Evolutionary conservation across 169 alveolate species (phyloP).

Genomic region (Plasmodium vinckei): DNA sequence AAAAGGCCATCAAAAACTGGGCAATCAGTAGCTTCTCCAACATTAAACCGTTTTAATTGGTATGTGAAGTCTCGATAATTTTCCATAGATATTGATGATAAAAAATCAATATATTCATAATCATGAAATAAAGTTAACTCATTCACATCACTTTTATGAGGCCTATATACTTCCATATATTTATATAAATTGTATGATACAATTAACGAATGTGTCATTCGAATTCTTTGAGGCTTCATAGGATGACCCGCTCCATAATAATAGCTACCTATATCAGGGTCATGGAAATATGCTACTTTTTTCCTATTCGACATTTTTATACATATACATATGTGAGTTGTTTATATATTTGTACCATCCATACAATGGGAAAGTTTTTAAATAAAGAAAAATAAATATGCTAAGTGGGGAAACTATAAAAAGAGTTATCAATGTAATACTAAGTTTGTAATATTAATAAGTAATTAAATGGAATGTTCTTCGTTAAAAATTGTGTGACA

Average conservation of each 20-base stretch:
- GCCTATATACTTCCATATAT: slow-evolving; percentile 96
- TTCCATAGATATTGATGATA: slow-evolving; percentile 88
- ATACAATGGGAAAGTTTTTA: not conserved
- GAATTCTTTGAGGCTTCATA: slow-evolving; percentile 99
- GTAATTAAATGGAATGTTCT: too few relatives aligned
- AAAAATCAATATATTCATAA: slow-evolving; percentile 93
- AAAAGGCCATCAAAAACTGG: slow-evolving; percentile 98
- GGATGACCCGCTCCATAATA: slow-evolving; percentile 99
- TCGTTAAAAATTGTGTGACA: too few relatives aligned
- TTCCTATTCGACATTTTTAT: slow-evolving; percentile 78
- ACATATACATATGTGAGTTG: not conserved
- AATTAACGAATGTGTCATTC: slow-evolving; percentile 98
- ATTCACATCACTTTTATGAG: slow-evolving; percentile 96
- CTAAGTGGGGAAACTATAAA: not conserved
- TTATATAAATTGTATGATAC: slow-evolving; percentile 96
- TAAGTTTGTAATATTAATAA: too few relatives aligned
- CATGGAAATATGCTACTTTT: slow-evolving; percentile 93
- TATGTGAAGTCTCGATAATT: slow-evolving; percentile 88
- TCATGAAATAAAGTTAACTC: slow-evolving; percentile 97
- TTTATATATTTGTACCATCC: not conserved
- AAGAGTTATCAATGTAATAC: not conserved
- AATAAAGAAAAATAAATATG: not conserved
- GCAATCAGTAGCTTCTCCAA: slow-evolving; percentile 97
- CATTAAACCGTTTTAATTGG: slow-evolving; percentile 92
- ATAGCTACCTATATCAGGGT: slow-evolving; percentile 96